Conservation (phyloP, 164 flowering plant species). For the Litsea cubeba region DNA sequence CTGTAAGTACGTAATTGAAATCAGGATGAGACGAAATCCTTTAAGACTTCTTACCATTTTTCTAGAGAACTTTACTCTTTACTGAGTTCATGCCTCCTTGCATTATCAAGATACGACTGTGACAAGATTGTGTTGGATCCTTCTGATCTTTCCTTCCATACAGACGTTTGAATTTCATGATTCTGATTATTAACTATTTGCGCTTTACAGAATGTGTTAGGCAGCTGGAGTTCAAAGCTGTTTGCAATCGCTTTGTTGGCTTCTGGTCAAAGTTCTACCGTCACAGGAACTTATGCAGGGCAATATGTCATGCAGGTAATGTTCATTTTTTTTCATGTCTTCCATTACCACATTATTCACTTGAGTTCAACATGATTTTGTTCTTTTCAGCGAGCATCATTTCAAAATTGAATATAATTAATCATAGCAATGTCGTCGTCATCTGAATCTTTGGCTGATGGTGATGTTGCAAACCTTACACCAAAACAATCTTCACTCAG, state of each 20-base stretch:
- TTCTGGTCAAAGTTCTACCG: conserved; percentile 96
- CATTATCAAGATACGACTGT: no score
- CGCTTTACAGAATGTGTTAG: conserved; percentile 65
- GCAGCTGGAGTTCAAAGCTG: conserved; percentile 90
- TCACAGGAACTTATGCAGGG: conserved; percentile 96
- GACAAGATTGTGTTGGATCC: background rate
- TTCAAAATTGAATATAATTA: background rate
- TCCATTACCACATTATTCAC: background rate
- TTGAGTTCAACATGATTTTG: background rate
- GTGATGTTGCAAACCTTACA: no score
- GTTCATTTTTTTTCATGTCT: background rate
- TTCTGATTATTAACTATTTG: conserved; percentile 30
- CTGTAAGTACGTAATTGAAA: no score
- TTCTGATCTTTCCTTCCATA: background rate
- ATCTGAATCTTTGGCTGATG: no score
- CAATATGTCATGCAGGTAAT: conserved; percentile 96
- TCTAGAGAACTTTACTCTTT: background rate
- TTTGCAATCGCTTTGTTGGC: conserved; percentile 93
- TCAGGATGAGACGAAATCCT: no score
- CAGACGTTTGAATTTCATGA: background rate
- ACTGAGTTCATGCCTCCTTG: background rate
- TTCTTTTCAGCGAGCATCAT: background rate
- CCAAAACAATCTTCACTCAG: no score
- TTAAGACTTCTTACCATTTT: background rate
- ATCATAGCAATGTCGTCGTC: no score